phyloP scores from a whole-genome alignment of 2,329 filamentous ascomycete species.

The Mariannaea sp. region DNA sequence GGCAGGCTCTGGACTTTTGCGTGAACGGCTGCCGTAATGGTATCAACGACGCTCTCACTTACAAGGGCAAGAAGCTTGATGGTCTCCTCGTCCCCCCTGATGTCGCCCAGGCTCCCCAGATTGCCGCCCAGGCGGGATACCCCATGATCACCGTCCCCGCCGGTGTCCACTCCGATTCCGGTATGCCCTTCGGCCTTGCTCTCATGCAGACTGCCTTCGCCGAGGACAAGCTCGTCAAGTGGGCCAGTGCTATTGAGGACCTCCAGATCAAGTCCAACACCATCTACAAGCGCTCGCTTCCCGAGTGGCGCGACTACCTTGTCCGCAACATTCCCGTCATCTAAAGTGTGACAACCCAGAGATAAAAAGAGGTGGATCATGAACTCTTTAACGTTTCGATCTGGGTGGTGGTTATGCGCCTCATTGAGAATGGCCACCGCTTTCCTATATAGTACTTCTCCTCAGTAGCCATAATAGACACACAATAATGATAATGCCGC shows the following conservation, averaged over 20 bases:
- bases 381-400: background rate
- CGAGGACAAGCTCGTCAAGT: slow-evolving; percentile 62
- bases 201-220: slow-evolving; percentile 65
- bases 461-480: too few relatives aligned
- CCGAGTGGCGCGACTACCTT: slow-evolving; percentile 58
- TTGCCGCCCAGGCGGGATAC: slow-evolving; percentile 77
- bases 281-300: slow-evolving; percentile 53
- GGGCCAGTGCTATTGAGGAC: slow-evolving; percentile 67
- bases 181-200: slow-evolving; percentile 66
- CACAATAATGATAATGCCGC: too few relatives aligned
- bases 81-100: slow-evolving; percentile 71
- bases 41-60: slow-evolving; percentile 68
- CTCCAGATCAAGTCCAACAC: slow-evolving; percentile 52
- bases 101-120: slow-evolving; percentile 69
- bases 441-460: too few relatives aligned
- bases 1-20: slow-evolving; percentile 67
- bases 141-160: slow-evolving; percentile 72
- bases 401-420: background rate
- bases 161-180: slow-evolving; percentile 57
- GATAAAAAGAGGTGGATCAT: too few relatives aligned
- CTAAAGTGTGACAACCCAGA: slow-evolving; percentile 30
- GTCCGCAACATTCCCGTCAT: slow-evolving; percentile 48
- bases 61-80: slow-evolving; percentile 54
- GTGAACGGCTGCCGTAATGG: slow-evolving; percentile 65
- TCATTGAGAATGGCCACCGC: too few relatives aligned